Conservation (phyloP, 2,329 filamentous ascomycete genomes). For the Penicillium sp. region DNA sequence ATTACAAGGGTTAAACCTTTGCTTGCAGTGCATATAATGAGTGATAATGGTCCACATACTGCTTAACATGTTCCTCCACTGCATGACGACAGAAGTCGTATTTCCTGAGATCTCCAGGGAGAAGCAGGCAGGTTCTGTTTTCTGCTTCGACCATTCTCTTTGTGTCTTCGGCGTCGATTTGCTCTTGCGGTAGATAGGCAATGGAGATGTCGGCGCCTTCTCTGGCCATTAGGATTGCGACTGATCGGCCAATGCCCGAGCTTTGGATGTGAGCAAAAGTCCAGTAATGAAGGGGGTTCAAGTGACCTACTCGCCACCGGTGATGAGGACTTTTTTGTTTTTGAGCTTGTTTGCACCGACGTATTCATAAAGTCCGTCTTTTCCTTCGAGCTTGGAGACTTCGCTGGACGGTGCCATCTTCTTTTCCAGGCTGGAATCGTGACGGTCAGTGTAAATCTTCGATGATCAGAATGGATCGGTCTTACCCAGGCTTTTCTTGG, state of each 20-base stretch:
- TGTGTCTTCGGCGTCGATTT: conserved; percentile 10
- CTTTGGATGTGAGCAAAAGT: background rate
- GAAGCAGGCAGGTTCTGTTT: conserved; percentile 6
- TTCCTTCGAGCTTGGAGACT: conserved; percentile 31
- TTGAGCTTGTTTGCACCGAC: conserved; percentile 48
- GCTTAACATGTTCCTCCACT: conserved; percentile 52
- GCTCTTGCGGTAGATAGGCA: conserved; percentile 10
- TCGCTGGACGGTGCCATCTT: conserved; percentile 32
- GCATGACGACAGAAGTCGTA: conserved; percentile 43
- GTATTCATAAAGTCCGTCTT: conserved; percentile 34
- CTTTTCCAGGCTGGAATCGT: conserved; percentile 7
- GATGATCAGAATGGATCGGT: background rate
- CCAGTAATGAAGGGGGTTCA: conserved; percentile 41
- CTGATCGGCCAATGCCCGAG: conserved; percentile 13
- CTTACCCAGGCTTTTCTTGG: conserved; percentile 29
- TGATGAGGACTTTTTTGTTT: conserved; percentile 52
- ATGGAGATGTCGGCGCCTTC: conserved; percentile 16
- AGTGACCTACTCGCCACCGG: conserved; percentile 54
- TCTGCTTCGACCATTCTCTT: conserved; percentile 9
- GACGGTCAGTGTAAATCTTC: background rate
- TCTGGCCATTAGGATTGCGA: conserved; percentile 15
- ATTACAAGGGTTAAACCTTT: conserved; percentile 4
- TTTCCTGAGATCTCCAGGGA: conserved; percentile 11
- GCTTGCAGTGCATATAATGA: conserved; percentile 31
- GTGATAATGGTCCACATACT: conserved; percentile 27